These are phyloP conservation scores for Moesziomyces globuligerus DNA, from an alignment of 1,284 basidiomycete species.

Conservation along the genomic window DNA sequence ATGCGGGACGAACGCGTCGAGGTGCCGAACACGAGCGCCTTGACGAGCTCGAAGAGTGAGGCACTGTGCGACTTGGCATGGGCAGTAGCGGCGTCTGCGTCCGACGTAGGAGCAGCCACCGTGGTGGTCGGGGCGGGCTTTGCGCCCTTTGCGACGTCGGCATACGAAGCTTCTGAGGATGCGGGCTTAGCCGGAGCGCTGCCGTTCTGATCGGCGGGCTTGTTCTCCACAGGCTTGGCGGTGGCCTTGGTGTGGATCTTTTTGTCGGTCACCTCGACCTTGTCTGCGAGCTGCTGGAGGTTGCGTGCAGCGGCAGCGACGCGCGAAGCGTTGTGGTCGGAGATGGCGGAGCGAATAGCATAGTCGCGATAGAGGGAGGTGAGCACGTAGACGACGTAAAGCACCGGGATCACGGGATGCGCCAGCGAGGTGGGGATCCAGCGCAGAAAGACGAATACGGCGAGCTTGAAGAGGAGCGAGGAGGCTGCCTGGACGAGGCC, in stretches of 20 bases:
- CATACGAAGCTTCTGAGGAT: constrained; percentile 24
- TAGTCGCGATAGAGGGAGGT: constrained; percentile 46
- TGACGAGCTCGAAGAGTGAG: constrained; percentile 29
- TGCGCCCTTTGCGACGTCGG: constrained; percentile 31
- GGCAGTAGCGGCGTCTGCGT: background rate
- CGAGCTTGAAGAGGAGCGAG: constrained; percentile 55
- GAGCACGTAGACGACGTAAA: constrained; percentile 49
- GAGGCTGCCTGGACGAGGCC: constrained; percentile 41
- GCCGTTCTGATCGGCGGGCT: constrained; percentile 22
- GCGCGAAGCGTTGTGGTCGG: constrained; percentile 12
- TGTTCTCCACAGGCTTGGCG: constrained; percentile 31
- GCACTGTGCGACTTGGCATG: constrained; percentile 15
- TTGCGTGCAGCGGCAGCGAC: constrained; percentile 22
- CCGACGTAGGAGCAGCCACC: constrained; percentile 2
- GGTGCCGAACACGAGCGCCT: constrained; percentile 46
- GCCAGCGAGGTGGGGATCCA: constrained; percentile 56
- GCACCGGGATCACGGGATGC: constrained; percentile 43
- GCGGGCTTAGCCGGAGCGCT: constrained; percentile 5
- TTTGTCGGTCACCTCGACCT: constrained; percentile 34
- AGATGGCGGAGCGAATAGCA: constrained; percentile 37
- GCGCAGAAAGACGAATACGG: constrained; percentile 58
- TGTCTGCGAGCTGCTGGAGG: constrained; percentile 47
- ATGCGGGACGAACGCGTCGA: constrained; percentile 50
- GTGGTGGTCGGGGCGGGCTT: constrained; percentile 7
- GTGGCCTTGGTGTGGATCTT: constrained; percentile 36